A percentile compares a stretch with the other conserved stretches of the same genome.
phyloP scores from a whole-genome alignment of 1,284 basidiomycete genomes.

The Stereum hirsutum region DNA sequence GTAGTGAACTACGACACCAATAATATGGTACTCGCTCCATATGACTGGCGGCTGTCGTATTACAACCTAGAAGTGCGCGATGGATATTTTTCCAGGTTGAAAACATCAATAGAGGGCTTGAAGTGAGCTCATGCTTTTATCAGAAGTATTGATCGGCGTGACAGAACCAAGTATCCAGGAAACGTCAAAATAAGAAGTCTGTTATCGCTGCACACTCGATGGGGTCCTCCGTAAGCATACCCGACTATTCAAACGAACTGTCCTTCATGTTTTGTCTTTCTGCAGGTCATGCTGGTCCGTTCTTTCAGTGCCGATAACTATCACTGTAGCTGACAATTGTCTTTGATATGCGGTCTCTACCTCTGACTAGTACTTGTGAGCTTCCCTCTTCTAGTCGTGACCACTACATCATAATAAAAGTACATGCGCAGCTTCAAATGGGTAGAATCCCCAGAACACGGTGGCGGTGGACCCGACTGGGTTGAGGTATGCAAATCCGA shows the following conservation, averaged over 20 bases:
- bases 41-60: constrained; percentile 89
- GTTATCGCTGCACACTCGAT: constrained; percentile 88
- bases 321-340: neutral
- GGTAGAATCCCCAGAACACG: constrained; percentile 86
- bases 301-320: neutral
- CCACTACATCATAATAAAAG: neutral
- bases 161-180: constrained; percentile 27
- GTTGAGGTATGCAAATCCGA: constrained; percentile 62
- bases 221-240: constrained; percentile 64
- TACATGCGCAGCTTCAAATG: constrained; percentile 70
- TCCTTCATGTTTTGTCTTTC: constrained; percentile 1
- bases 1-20: constrained; percentile 89
- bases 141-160: neutral
- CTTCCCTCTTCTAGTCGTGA: constrained; percentile 7
- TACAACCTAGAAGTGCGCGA: constrained; percentile 91
- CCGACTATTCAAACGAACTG: neutral
- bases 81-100: constrained; percentile 86
- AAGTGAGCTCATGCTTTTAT: constrained; percentile 35
- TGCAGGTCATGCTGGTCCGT: constrained; percentile 42
- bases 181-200: constrained; percentile 70
- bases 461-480: constrained; percentile 85
- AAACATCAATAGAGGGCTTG: constrained; percentile 79
- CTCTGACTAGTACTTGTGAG: constrained; percentile 12
- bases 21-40: constrained; percentile 80
- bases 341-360: too few species aligned